Evolutionary conservation across 768 basidiomycete genomes (phyloP).

Genomic region (Suillus bovinus): DNA sequence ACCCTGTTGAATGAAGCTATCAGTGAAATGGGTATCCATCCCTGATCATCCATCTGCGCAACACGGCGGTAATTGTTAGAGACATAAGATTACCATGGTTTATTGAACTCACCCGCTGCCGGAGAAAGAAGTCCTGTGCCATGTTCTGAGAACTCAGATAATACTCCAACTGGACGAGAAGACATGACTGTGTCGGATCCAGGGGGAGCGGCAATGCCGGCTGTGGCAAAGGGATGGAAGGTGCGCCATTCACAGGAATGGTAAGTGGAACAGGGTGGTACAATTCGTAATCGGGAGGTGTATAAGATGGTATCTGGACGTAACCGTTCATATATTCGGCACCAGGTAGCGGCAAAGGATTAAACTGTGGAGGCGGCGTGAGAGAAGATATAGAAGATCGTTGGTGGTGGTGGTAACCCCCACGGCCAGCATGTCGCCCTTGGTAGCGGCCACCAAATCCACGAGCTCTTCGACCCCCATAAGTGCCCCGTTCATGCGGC

Average conservation of each 20-base stretch:
- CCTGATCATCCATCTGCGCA: slow-evolving; percentile 81
- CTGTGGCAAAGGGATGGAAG: slow-evolving; percentile 46
- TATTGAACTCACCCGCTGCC: slow-evolving; percentile 60
- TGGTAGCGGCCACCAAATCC: slow-evolving; percentile 39
- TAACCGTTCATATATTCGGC: slow-evolving; percentile 33
- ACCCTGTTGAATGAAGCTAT: slow-evolving; percentile 90
- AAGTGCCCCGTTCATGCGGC: slow-evolving; percentile 35
- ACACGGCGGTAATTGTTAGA: slow-evolving; percentile 6
- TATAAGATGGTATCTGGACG: slow-evolving; percentile 28
- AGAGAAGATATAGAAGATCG: slow-evolving; percentile 32
- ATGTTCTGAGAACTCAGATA: slow-evolving; percentile 91
- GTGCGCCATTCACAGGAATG: slow-evolving; percentile 20
- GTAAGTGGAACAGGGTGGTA: slow-evolving; percentile 25
- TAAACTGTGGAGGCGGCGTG: slow-evolving; percentile 35
- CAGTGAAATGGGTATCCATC: slow-evolving; percentile 82
- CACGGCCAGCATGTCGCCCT: slow-evolving; percentile 36
- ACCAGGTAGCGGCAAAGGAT: slow-evolving; percentile 26
- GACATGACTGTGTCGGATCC: slow-evolving; percentile 64
- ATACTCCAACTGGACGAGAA: slow-evolving; percentile 87
- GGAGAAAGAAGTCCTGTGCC: slow-evolving; percentile 82
- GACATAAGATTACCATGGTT: background rate
- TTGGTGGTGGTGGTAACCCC: slow-evolving; percentile 35
- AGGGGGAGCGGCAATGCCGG: slow-evolving; percentile 53
- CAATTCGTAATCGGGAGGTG: slow-evolving; percentile 32
- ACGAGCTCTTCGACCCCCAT: slow-evolving; percentile 34